A percentile compares a stretch with the other conserved stretches of the same genome.
phyloP scores from a whole-genome alignment of 306 rosid genomes.

The Prunus kanzakura region DNA sequence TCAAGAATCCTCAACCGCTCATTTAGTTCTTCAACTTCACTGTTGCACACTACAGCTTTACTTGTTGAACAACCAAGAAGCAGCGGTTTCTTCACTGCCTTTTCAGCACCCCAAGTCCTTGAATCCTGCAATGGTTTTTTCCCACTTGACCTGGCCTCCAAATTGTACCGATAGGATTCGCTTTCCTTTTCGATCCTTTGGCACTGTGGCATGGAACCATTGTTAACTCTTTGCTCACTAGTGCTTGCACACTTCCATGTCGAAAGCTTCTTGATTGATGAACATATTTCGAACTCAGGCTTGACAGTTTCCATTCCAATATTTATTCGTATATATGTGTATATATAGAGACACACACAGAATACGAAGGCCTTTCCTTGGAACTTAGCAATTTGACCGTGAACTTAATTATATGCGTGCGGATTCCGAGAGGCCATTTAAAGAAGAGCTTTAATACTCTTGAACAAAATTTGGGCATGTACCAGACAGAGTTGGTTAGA shows the following conservation, averaged over 20 bases:
- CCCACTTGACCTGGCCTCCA: not conserved
- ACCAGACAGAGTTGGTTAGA: not conserved
- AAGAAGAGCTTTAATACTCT: not conserved
- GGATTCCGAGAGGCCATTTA: not conserved
- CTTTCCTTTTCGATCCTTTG: not conserved
- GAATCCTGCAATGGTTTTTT: not conserved
- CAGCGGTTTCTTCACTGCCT: not conserved
- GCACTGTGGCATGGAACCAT: not conserved
- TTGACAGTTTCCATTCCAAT: not conserved
- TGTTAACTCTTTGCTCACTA: not conserved
- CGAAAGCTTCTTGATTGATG: slow-evolving; percentile 15
- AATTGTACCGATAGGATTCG: not conserved
- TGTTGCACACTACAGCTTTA: slow-evolving; percentile 6
- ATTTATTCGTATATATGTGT: too few relatives aligned
- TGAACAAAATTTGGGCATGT: not conserved
- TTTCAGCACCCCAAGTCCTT: not conserved
- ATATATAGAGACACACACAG: too few relatives aligned
- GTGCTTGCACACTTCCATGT: slow-evolving; percentile 7
- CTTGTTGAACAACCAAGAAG: slow-evolving; percentile 1
- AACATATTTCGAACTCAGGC: slow-evolving; percentile 11
- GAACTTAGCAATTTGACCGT: not conserved
- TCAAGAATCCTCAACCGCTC: slow-evolving; percentile 40
- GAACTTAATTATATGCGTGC: not conserved
- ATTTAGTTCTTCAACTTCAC: slow-evolving; percentile 30
- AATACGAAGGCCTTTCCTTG: not conserved